phyloP scores from a whole-genome alignment of 108 stramenopile species.

The Skeletonema potamos region DNA sequence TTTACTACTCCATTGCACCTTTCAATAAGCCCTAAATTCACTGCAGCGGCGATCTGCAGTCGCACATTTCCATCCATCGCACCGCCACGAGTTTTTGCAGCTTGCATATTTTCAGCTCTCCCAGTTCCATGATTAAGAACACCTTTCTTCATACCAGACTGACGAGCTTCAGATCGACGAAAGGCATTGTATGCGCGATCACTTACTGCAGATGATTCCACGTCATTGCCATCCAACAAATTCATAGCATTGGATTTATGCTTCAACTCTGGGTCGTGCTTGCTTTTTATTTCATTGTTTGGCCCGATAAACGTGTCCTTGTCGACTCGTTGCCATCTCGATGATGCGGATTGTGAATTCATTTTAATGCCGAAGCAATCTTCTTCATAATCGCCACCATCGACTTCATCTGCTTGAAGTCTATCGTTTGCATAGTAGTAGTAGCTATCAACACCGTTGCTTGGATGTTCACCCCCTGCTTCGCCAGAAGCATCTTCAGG shows the following conservation, averaged over 20 bases:
- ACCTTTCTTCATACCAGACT: conserved; percentile 59
- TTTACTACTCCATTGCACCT: conserved; percentile 75
- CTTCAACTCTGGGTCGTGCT: conserved; percentile 70
- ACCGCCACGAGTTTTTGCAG: conserved; percentile 62
- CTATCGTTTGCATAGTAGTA: conserved; percentile 17
- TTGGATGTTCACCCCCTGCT: conserved; percentile 20
- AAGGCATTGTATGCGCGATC: conserved; percentile 62
- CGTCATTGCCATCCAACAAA: conserved; percentile 4
- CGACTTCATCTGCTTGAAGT: conserved; percentile 8
- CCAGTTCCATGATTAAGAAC: conserved; percentile 74
- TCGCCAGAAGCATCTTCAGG: conserved; percentile 17
- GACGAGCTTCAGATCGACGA: conserved; percentile 38
- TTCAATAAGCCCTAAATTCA: conserved; percentile 70
- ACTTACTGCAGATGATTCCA: conserved; percentile 15
- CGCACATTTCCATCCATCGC: conserved; percentile 70
- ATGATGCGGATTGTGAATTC: conserved; percentile 37
- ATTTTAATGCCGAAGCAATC: conserved; percentile 59
- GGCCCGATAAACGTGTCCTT: conserved; percentile 62
- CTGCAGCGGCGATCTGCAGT: conserved; percentile 63
- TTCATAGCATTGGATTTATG: conserved; percentile 55
- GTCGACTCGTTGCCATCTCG: conserved; percentile 52
- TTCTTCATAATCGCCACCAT: conserved; percentile 34
- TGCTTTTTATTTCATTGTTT: conserved; percentile 72
- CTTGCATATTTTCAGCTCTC: conserved; percentile 60
- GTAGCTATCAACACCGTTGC: conserved; percentile 14